A percentile compares a stretch with the other conserved stretches of the same genome.
phyloP scores from a whole-genome alignment of 495 filamentous ascomycete species.

The Wilcoxina mikolae region DNA sequence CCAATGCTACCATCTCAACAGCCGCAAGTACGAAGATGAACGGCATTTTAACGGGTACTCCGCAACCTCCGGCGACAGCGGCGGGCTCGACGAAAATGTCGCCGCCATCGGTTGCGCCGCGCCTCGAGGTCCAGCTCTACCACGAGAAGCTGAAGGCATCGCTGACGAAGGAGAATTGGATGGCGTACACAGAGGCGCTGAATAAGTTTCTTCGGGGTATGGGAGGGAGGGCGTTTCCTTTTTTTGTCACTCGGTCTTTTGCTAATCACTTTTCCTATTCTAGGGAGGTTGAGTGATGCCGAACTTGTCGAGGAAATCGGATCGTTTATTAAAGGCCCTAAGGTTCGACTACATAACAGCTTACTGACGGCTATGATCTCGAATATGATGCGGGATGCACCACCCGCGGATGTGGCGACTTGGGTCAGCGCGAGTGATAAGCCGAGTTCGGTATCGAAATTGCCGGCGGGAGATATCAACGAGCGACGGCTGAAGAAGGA shows the following conservation, averaged over 20 bases:
- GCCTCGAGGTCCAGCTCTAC: conserved; percentile 79
- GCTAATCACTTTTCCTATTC: neutral
- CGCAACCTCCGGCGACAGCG: neutral
- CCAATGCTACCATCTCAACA: neutral
- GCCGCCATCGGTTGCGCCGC: conserved; percentile 37
- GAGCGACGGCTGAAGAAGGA: conserved; percentile 84
- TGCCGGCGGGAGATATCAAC: conserved; percentile 74
- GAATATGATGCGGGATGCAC: conserved; percentile 76
- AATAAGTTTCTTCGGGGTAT: conserved; percentile 68
- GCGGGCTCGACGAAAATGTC: conserved; percentile 12
- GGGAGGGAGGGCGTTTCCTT: too few species aligned
- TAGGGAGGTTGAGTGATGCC: conserved; percentile 70
- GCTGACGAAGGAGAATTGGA: conserved; percentile 70
- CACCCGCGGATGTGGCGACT: conserved; percentile 77
- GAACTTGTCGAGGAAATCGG: conserved; percentile 69
- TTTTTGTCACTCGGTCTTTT: conserved; percentile 1
- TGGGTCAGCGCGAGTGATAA: conserved; percentile 97
- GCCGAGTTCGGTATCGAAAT: conserved; percentile 56
- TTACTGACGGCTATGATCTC: conserved; percentile 71
- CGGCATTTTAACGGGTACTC: neutral
- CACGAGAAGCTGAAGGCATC: conserved; percentile 72
- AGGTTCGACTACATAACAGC: conserved; percentile 78
- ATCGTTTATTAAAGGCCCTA: conserved; percentile 52
- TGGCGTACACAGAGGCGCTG: conserved; percentile 69
- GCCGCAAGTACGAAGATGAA: neutral